These are phyloP conservation scores for Carex arenaria DNA, from an alignment of 202 grass and related monocot species.

Conservation along the genomic window DNA sequence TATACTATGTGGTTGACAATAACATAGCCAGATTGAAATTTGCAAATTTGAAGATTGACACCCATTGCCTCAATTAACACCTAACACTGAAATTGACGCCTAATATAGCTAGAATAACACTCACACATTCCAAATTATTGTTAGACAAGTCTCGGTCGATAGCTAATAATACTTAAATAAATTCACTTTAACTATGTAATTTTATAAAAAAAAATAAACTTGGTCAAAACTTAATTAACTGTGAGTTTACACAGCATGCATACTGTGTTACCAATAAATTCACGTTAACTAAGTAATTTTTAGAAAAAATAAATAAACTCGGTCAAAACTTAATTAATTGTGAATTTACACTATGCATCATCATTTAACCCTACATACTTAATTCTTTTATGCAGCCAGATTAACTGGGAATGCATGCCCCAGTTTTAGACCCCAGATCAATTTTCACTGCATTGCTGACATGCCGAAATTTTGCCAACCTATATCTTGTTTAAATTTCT, in stretches of 20 bases:
- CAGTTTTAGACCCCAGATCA: not conserved
- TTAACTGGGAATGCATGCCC: not conserved
- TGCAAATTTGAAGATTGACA: not conserved
- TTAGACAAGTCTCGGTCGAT: not conserved
- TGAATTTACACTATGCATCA: not conserved
- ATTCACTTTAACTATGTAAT: not conserved
- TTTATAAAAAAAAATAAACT: not conserved
- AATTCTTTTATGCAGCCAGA: not conserved
- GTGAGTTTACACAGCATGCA: not conserved
- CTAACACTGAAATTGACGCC: not conserved
- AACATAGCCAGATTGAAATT: slow-evolving; percentile 2
- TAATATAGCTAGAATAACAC: not conserved
- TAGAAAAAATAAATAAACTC: not conserved
- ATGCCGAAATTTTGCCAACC: not conserved
- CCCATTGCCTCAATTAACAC: not conserved
- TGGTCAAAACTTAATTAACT: not conserved
- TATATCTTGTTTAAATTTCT: not conserved
- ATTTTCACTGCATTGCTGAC: not conserved
- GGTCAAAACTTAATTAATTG: not conserved
- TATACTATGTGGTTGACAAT: not conserved
- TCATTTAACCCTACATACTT: not conserved
- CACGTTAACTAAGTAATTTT: not conserved
- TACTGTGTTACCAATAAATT: not conserved
- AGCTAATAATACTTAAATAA: not conserved
- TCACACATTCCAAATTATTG: not conserved